These are phyloP conservation scores for Penicillium sp. DNA, from an alignment of 2,329 filamentous ascomycete species.

Conservation along the genomic window DNA sequence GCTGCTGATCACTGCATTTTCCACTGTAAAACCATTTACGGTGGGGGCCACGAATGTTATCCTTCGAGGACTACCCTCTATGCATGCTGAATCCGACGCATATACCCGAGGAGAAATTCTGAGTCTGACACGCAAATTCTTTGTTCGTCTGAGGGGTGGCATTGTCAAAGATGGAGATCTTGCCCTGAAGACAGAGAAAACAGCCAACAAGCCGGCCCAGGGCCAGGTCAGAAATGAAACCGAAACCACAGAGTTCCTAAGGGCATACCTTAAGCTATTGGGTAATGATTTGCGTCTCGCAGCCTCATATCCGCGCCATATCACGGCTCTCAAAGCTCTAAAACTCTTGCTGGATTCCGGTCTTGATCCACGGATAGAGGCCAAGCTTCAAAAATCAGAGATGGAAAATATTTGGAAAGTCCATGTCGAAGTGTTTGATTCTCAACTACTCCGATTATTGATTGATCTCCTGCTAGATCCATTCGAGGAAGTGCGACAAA, in stretches of 20 bases:
- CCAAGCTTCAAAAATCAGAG: conserved; percentile 47
- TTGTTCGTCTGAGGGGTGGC: conserved; percentile 69
- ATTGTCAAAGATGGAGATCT: conserved; percentile 43
- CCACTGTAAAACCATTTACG: conserved; percentile 71
- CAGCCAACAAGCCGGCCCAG: conserved; percentile 15
- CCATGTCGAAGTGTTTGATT: conserved; percentile 43
- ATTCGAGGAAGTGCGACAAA: conserved; percentile 81
- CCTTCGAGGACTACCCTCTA: conserved; percentile 62
- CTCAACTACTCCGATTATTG: conserved; percentile 53
- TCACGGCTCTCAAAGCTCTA: conserved; percentile 72
- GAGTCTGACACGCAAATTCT: conserved; percentile 69
- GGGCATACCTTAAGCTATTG: conserved; percentile 72
- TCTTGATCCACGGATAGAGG: conserved; percentile 52
- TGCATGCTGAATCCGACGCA: conserved; percentile 81
- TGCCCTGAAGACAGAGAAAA: conserved; percentile 22
- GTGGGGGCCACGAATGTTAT: conserved; percentile 61
- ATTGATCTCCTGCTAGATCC: conserved; percentile 81
- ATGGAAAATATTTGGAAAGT: conserved; percentile 52
- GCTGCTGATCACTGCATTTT: conserved; percentile 71
- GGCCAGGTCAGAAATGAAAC: conserved; percentile 52
- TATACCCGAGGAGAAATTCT: conserved; percentile 81
- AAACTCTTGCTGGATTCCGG: conserved; percentile 66
- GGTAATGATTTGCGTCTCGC: conserved; percentile 72
- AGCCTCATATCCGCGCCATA: conserved; percentile 85
- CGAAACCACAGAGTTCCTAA: conserved; percentile 56